Conservation (phyloP, 352 stramenopile species). For the Pythium brachiatum region DNA sequence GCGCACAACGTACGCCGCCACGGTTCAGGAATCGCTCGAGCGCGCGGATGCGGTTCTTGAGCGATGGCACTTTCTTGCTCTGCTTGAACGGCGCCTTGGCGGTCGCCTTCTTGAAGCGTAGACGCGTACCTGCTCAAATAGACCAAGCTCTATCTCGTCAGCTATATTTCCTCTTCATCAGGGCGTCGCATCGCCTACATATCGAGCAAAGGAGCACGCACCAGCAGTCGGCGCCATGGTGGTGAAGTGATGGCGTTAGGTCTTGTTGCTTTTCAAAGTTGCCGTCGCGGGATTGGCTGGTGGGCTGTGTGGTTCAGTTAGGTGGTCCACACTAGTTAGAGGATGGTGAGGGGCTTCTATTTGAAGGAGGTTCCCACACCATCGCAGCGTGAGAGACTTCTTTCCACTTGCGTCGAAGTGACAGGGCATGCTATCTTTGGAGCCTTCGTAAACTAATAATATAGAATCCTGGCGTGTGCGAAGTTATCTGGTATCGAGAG, state of each 20-base stretch:
- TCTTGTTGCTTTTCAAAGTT: slow-evolving; percentile 29
- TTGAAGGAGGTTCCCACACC: neutral
- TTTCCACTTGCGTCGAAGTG: slow-evolving; percentile 26
- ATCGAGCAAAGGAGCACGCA: slow-evolving; percentile 10
- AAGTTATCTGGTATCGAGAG: neutral
- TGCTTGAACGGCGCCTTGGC: slow-evolving; percentile 43
- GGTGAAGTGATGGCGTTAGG: neutral
- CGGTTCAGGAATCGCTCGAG: slow-evolving; percentile 80
- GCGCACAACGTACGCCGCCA: slow-evolving; percentile 26
- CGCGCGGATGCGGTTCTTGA: slow-evolving; percentile 82
- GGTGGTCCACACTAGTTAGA: slow-evolving; percentile 25
- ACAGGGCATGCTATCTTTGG: slow-evolving; percentile 23
- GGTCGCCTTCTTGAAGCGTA: slow-evolving; percentile 65
- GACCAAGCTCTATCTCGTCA: slow-evolving; percentile 2
- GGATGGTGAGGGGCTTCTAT: slow-evolving; percentile 1
- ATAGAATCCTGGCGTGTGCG: neutral
- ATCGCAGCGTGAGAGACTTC: slow-evolving; percentile 19
- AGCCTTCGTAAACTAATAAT: slow-evolving; percentile 17
- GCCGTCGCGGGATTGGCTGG: slow-evolving; percentile 27
- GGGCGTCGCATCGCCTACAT: neutral
- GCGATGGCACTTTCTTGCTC: slow-evolving; percentile 73
- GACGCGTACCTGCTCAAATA: slow-evolving; percentile 45
- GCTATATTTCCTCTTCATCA: neutral
- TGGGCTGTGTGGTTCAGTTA: slow-evolving; percentile 5
- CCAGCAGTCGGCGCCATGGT: slow-evolving; percentile 54